Percentiles rank a stretch among this genome's conserved stretches.
Conservation (phyloP, 1,284 basidiomycete species). For the Malassezia caprae region DNA sequence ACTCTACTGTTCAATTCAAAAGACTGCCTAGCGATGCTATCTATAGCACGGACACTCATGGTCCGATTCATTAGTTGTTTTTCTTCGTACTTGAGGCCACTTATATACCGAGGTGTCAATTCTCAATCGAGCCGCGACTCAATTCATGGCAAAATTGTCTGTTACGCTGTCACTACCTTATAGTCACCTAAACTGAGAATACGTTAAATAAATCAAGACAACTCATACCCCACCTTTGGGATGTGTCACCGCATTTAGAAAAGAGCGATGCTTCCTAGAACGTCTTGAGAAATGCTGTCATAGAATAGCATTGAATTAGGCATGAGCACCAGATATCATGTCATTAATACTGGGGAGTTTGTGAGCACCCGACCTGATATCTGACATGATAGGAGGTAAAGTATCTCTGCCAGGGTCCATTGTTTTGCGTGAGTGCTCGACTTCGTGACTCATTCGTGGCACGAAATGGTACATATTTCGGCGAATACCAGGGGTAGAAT, state of each 20-base stretch:
- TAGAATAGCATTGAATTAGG: neutral
- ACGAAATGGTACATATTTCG: neutral
- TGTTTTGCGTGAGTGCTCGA: neutral
- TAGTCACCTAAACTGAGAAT: neutral
- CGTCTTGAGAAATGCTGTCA: neutral
- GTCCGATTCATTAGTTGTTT: neutral
- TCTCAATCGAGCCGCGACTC: too few species aligned
- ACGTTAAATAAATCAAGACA: neutral
- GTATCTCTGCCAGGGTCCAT: neutral
- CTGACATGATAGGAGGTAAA: conserved; percentile 8
- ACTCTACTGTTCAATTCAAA: conserved; percentile 22
- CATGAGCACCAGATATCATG: neutral
- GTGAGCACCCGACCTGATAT: neutral
- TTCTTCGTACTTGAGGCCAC: neutral
- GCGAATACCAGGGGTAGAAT: neutral
- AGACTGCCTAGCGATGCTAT: conserved; percentile 15
- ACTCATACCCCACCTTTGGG: neutral
- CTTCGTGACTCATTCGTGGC: neutral
- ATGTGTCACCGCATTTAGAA: neutral
- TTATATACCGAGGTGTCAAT: too few species aligned
- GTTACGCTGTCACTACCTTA: neutral
- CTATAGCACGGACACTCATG: conserved; percentile 21
- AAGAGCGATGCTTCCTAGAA: neutral
- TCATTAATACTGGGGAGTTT: conserved; percentile 14
- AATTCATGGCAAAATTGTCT: neutral